These are phyloP conservation scores for Coleophoma cylindrospora DNA, from an alignment of 2,329 filamentous ascomycete species.

Conservation along the genomic window DNA sequence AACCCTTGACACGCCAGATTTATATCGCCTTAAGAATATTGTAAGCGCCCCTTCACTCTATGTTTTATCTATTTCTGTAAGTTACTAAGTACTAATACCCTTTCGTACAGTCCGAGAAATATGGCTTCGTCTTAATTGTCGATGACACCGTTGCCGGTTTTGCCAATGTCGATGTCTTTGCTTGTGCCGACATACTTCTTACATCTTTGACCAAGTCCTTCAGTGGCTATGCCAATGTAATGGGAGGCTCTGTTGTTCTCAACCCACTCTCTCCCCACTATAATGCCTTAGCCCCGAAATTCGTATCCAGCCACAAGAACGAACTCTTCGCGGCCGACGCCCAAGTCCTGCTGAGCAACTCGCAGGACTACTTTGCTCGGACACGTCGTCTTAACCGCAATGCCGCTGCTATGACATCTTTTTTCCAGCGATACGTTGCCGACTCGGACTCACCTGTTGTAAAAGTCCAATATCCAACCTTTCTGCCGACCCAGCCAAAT, in stretches of 20 bases:
- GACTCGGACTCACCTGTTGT: constrained; percentile 24
- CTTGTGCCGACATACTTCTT: constrained; percentile 42
- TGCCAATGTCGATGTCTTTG: constrained; percentile 38
- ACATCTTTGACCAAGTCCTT: constrained; percentile 55
- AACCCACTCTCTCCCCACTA: constrained; percentile 41
- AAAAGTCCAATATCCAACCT: constrained; percentile 39
- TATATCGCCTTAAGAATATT: constrained; percentile 31
- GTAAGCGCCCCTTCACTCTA: constrained; percentile 11
- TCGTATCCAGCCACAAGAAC: constrained; percentile 31
- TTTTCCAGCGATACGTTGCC: constrained; percentile 27
- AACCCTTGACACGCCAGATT: constrained; percentile 34
- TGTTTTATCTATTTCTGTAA: too few relatives aligned
- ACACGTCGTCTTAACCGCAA: constrained; percentile 36
- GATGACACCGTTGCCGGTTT: constrained; percentile 33
- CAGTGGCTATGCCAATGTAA: constrained; percentile 48
- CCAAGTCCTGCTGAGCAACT: constrained; percentile 38
- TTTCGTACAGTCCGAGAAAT: constrained; percentile 20
- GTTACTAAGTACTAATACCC: too few relatives aligned
- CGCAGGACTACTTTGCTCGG: constrained; percentile 35
- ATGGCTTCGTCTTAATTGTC: constrained; percentile 25
- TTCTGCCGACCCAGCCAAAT: constrained; percentile 9
- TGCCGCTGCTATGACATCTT: constrained; percentile 33
- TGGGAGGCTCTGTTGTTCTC: constrained; percentile 45
- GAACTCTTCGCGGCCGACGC: constrained; percentile 44
- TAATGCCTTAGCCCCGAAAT: constrained; percentile 25